A percentile compares a stretch with the other conserved stretches of the same genome.
Evolutionary conservation across 2,329 filamentous ascomycete genomes (phyloP).

Genomic region (Neofusicoccum kwambonambiense): DNA sequence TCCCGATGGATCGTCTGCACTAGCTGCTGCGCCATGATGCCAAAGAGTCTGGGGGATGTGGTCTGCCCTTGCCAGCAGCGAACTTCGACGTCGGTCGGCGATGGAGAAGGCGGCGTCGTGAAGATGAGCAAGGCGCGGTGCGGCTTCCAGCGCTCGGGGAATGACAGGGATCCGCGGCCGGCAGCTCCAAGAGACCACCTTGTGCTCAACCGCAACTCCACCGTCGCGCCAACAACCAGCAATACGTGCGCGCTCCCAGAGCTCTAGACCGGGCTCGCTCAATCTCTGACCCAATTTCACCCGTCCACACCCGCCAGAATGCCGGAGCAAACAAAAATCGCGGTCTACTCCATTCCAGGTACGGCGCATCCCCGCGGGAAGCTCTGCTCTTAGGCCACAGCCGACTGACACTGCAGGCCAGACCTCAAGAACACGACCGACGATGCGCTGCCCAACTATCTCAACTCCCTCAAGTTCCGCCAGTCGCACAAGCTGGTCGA

Average conservation of each 20-base stretch:
- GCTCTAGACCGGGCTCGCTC: conserved; percentile 3
- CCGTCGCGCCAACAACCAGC: conserved; percentile 17
- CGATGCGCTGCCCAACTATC: conserved; percentile 90
- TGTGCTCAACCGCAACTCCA: conserved; percentile 27
- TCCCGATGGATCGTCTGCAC: conserved; percentile 97
- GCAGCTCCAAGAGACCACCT: conserved; percentile 36
- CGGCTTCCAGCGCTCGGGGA: conserved; percentile 2
- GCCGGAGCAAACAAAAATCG: conserved; percentile 52
- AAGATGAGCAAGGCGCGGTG: conserved; percentile 4
- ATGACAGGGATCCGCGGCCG: conserved; percentile 30
- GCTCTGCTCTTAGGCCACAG: background rate
- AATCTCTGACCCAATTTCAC: conserved; percentile 7
- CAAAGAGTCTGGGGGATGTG: background rate
- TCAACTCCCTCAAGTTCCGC: conserved; percentile 80
- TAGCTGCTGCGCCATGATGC: conserved; percentile 75
- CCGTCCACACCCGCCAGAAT: conserved; percentile 23
- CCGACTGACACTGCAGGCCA: conserved; percentile 39
- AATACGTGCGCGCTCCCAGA: background rate
- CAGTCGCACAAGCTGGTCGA: conserved; percentile 81
- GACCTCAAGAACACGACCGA: conserved; percentile 97
- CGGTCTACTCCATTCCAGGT: conserved; percentile 68
- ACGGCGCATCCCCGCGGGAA: conserved; percentile 21
- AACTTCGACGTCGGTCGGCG: background rate
- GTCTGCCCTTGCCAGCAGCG: background rate
- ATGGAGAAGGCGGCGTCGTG: conserved; percentile 7